Conservation (phyloP, 495 filamentous ascomycete species). For the Parathielavia appendiculata region DNA sequence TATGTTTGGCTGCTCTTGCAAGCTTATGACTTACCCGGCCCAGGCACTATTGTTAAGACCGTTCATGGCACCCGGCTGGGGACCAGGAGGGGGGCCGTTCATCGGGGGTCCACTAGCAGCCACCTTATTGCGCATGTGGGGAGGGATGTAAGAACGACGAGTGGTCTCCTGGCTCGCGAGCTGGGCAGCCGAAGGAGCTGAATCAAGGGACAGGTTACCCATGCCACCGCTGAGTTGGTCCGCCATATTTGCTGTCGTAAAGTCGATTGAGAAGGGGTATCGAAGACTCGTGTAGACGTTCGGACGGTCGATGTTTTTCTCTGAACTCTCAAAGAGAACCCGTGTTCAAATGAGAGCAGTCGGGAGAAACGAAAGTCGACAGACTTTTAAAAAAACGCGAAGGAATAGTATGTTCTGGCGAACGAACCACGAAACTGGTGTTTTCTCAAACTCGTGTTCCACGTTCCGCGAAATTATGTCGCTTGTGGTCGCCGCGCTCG, state of each 20-base stretch:
- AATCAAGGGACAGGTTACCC: constrained; percentile 67
- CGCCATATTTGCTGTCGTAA: constrained; percentile 60
- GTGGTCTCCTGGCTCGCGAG: constrained; percentile 40
- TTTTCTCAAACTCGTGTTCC: constrained; percentile 11
- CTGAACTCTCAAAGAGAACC: constrained; percentile 41
- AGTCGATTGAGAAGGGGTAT: constrained; percentile 10
- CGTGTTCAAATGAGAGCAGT: constrained; percentile 33
- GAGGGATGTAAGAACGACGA: constrained; percentile 85
- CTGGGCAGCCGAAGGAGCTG: constrained; percentile 59
- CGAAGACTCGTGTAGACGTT: constrained; percentile 13
- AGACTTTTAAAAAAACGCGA: constrained; percentile 28
- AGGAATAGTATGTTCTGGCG: constrained; percentile 24
- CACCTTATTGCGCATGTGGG: constrained; percentile 74
- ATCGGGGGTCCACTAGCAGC: constrained; percentile 32
- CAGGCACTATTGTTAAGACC: constrained; percentile 58
- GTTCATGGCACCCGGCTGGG: constrained; percentile 29
- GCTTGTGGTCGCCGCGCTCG: constrained; percentile 8
- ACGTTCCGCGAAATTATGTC: background rate
- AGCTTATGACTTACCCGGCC: constrained; percentile 50
- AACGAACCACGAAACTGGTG: constrained; percentile 25
- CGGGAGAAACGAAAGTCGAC: constrained; percentile 23
- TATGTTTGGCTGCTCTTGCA: background rate
- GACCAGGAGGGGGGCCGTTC: constrained; percentile 28
- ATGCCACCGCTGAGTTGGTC: constrained; percentile 93
- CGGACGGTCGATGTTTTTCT: constrained; percentile 17